These are phyloP conservation scores for Cutaneotrichosporon daszewskae DNA, from an alignment of 1,284 basidiomycete genomes.

Conservation along the genomic window DNA sequence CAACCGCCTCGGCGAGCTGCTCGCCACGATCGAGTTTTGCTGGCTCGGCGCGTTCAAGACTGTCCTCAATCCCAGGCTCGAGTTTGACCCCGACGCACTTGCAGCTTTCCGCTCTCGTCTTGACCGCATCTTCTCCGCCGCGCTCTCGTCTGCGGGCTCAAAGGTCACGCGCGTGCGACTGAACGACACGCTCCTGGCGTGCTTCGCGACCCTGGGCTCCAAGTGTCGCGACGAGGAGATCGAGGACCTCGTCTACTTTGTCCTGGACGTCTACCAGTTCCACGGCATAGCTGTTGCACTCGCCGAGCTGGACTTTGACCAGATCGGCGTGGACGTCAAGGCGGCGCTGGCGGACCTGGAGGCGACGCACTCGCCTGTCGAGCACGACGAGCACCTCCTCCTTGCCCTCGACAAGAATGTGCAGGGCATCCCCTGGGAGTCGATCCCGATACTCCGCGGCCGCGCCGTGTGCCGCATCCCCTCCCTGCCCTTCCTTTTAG, in stretches of 20 bases:
- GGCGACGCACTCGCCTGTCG: slow-evolving; percentile 25
- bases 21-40: slow-evolving; percentile 84
- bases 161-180: slow-evolving; percentile 50
- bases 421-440: slow-evolving; percentile 92
- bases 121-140: slow-evolving; percentile 66
- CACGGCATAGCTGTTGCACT: slow-evolving; percentile 82
- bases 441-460: slow-evolving; percentile 75
- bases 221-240: slow-evolving; percentile 86
- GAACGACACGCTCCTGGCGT: slow-evolving; percentile 70
- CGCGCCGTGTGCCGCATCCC: slow-evolving; percentile 86
- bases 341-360: slow-evolving; percentile 64
- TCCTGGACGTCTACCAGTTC: slow-evolving; percentile 89
- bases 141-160: slow-evolving; percentile 55
- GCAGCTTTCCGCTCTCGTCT: slow-evolving; percentile 59
- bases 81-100: slow-evolving; percentile 52
- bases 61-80: slow-evolving; percentile 59
- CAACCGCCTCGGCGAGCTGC: slow-evolving; percentile 63
- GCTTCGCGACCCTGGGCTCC: slow-evolving; percentile 74
- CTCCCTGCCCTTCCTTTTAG: slow-evolving; percentile 77
- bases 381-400: slow-evolving; percentile 62
- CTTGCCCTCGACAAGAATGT: slow-evolving; percentile 86
- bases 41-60: slow-evolving; percentile 99
- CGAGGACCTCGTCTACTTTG: slow-evolving; percentile 90
- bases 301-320: slow-evolving; percentile 87
- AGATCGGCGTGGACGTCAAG: slow-evolving; percentile 49